Base-by-base conservation (phyloP, 164 flowering plant genomes). In the Chloranthus sessilifolius region DNA sequence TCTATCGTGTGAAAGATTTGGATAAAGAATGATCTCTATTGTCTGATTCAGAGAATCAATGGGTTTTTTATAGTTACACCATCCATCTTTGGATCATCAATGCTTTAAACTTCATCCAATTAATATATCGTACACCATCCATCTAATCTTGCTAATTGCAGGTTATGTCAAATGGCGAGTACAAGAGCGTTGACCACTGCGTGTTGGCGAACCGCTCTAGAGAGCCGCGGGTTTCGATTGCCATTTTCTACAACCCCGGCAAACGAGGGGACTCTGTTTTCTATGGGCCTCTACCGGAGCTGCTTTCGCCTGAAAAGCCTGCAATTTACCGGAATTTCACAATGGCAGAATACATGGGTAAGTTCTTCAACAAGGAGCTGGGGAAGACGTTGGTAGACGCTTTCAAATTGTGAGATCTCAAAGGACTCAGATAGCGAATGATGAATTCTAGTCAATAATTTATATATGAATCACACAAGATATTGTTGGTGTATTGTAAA, bases 111-210 rank as follows among this genome's bases (percentile, higher is more conserved):
- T n/a, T n/a, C n/a, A n/a, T n/a, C n/a, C n/a, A n/a, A n/a, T n/a
- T n/a, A n/a, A n/a, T n/a, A n/a, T n/a, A n/a, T n/a, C n/a, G n/a
- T n/a, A n/a, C n/a, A n/a, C n/a, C n/a, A n/a, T n/a, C n/a, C n/a
- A n/a, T n/a, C n/a, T n/a, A n/a, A n/a, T n/a, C n/a, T n/a, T n/a
- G n/a, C n/a, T n/a, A n/a, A 20, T 19, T 25, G 26, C 50, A 59
- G 63, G 51, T 59, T 3, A 15, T 59, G 7, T 50, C 55, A 8
- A 58, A 58, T 42, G 55, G 43, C 21, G 33, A 20, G n/a, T 58
- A 49, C 55, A 58, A 58, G 25, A 50, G 55, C 2, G 62, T 24
- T 14, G 56, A 31, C 21, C 62, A 58, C 42, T 42, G 63, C 27
- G 63, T 59, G 30, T 25, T 41, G 22, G 63, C 63, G 2, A 50